Percentiles rank a stretch among this genome's conserved stretches.
phyloP scores from a whole-genome alignment of 306 rosid genomes.

The Prosopis cineraria region DNA sequence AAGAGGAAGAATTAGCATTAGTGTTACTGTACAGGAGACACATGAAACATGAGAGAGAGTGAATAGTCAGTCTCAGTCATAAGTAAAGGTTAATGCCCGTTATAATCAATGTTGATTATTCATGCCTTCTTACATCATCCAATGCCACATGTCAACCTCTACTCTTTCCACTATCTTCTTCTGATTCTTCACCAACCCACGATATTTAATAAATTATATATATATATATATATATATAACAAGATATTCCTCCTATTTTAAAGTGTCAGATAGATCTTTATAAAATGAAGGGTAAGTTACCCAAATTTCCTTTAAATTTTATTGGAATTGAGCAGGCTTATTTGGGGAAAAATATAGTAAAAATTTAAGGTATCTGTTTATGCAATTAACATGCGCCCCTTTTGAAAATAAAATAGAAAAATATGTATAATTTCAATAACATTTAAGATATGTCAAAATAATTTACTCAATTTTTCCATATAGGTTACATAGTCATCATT shows the following conservation, averaged over 20 bases:
- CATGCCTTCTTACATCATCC: neutral
- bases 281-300: neutral
- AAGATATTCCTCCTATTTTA: neutral
- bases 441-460: too few relatives aligned
- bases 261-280: neutral
- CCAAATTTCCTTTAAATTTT: neutral
- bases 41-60: neutral
- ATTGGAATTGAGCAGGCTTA: neutral
- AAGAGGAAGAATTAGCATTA: too few relatives aligned
- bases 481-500: neutral
- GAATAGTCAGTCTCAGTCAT: neutral
- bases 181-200: neutral
- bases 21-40: neutral
- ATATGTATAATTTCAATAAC: too few relatives aligned
- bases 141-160: neutral
- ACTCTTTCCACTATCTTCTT: neutral
- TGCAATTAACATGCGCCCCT: too few relatives aligned
- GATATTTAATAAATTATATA: neutral
- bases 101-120: neutral
- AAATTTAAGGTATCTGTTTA: too few relatives aligned
- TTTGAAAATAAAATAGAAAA: too few relatives aligned
- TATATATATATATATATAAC: too few relatives aligned
- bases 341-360: too few relatives aligned
- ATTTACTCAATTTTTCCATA: neutral
- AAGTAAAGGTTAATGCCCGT: neutral